Base-by-base conservation (phyloP, 805 yeast genomes). In the Yamadazyma nakazawae region DNA sequence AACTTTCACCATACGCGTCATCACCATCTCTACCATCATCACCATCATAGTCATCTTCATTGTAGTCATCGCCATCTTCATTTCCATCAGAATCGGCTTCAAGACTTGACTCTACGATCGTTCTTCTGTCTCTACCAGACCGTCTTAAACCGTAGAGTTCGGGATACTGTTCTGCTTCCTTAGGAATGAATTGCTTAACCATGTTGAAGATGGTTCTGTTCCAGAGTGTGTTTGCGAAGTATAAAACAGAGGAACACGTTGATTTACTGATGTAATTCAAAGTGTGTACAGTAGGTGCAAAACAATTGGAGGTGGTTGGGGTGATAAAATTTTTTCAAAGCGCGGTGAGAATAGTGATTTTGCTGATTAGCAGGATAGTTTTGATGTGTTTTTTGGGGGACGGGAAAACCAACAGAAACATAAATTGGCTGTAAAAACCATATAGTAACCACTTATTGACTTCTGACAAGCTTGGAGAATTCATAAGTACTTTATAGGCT, bases 91-190 rank as follows among this genome's bases (percentile, higher is more conserved):
- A 67, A 45, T 61, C 74, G 45, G 64, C 67, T 18, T 31, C 43
- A 24, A 64, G 67, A 35, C 67, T 64, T 30, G 71, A 75, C 26
- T 63, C 63, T 1, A 68, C 54, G 8, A 39, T 9, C 2, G 47
- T 18, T 14, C 34, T 14, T 49, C 82, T 72, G 9, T 84, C 80
- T 57, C 94, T 72, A 37, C 82, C 81, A 4, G 91, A 84, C 54
- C 95, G 76, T 65, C 96, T 79, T 45, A 87, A 71, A 1, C 96
- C 96, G 56, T 87, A 87, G n/a, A 87, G 71, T 59, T 85, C 95
- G 1, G 96, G 95, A 61, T 86, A 82, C 42, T 71, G 76, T 45
- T 79, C 72, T 14, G 84, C 78, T 49, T 83, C 90, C 36, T 71
- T 75, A 12, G 59, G 74, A 38, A 79, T 58, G 41, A 46, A 53